These are phyloP conservation scores for Silene coronaria DNA, from an alignment of 179 eudicot species.

Conservation along the genomic window DNA sequence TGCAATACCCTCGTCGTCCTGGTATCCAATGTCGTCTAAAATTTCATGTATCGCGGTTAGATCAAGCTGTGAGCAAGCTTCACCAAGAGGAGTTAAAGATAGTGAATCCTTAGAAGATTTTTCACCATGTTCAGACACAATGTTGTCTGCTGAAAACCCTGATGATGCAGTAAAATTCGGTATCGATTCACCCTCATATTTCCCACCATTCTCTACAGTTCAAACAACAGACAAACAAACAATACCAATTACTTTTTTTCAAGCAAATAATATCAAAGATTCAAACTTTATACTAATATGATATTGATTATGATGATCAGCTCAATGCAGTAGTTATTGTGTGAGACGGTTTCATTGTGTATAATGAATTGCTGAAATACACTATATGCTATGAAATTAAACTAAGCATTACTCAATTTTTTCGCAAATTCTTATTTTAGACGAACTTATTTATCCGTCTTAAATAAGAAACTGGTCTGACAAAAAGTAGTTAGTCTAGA, in stretches of 20 bases:
- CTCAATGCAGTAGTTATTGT: too few relatives aligned
- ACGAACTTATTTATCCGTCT: too few relatives aligned
- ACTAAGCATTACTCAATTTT: too few relatives aligned
- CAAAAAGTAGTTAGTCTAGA: too few relatives aligned
- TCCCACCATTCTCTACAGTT: constrained; percentile 39
- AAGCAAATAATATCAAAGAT: too few relatives aligned
- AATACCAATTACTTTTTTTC: too few relatives aligned
- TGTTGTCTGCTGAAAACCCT: constrained; percentile 65
- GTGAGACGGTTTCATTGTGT: too few relatives aligned
- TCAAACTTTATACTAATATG: neutral
- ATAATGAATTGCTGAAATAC: neutral
- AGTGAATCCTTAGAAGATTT: constrained; percentile 63
- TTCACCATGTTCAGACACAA: constrained; percentile 89
- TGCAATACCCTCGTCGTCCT: constrained; percentile 71
- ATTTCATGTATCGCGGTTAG: constrained; percentile 80
- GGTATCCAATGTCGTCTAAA: constrained; percentile 64
- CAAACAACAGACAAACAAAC: neutral
- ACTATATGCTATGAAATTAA: neutral
- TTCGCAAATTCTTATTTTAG: too few relatives aligned
- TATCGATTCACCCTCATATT: constrained; percentile 41
- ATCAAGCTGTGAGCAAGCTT: constrained; percentile 74
- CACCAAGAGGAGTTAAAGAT: constrained; percentile 61
- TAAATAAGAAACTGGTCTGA: too few relatives aligned
- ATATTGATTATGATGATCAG: too few relatives aligned
- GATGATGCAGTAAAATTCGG: constrained; percentile 58